Evolutionary conservation across 164 flowering plant genomes (phyloP).

Genomic region (Umbellularia californica): DNA sequence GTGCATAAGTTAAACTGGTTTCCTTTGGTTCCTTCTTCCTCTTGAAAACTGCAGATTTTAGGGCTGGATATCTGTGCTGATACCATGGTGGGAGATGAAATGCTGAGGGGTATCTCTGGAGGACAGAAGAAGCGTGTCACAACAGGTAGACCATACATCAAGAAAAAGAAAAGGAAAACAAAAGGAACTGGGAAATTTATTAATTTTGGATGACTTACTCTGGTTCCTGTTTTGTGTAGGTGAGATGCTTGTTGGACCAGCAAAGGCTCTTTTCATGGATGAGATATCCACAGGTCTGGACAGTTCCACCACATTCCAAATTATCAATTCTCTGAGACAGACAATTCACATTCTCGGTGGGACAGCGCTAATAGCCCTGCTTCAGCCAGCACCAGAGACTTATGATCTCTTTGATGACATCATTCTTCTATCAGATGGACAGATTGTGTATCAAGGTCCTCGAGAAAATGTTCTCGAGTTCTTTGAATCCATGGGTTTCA

Average conservation of each 20-base stretch:
- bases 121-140: constrained; percentile 31
- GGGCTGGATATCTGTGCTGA: constrained; percentile 27
- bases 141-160: constrained; percentile 14
- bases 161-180: neutral
- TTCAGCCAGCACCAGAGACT: constrained; percentile 89
- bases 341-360: constrained; percentile 49
- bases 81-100: constrained; percentile 27
- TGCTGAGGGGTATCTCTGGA: constrained; percentile 28
- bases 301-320: constrained; percentile 74
- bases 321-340: constrained; percentile 58
- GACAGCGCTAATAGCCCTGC: constrained; percentile 68
- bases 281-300: constrained; percentile 88
- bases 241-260: constrained; percentile 84
- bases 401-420: constrained; percentile 75
- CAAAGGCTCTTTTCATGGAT: constrained; percentile 75
- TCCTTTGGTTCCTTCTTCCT: neutral
- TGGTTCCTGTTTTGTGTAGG: constrained; percentile 25
- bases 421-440: constrained; percentile 66
- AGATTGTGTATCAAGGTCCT: constrained; percentile 72
- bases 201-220: neutral
- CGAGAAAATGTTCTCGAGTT: constrained; percentile 57
- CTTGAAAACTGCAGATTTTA: constrained; percentile 16
- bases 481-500: constrained; percentile 63
- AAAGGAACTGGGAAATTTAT: neutral
- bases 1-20: neutral